These are phyloP conservation scores for Wallacemonas sp. DNA, from an alignment of 208 protist species.

Conservation along the genomic window DNA sequence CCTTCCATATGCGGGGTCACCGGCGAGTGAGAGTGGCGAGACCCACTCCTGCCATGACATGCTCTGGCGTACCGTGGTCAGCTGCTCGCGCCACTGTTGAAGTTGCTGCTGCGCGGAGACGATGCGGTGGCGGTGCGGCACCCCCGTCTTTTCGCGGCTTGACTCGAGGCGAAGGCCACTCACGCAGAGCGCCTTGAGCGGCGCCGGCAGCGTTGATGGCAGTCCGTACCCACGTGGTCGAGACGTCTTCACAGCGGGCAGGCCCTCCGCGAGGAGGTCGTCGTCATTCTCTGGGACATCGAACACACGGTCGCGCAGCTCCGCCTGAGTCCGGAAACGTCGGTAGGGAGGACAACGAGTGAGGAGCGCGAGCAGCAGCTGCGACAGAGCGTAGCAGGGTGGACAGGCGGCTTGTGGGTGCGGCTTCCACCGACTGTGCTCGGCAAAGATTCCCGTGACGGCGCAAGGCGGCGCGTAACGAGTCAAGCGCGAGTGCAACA, in stretches of 20 bases:
- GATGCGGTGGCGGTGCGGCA: background rate
- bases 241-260: conserved; percentile 16
- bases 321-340: conserved; percentile 18
- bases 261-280: background rate
- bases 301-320: conserved; percentile 30
- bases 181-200: conserved; percentile 8
- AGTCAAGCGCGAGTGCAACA: background rate
- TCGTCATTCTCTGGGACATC: background rate
- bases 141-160: background rate
- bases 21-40: background rate
- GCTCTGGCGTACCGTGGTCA: background rate
- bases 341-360: conserved; percentile 51
- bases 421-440: conserved; percentile 54
- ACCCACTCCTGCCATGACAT: background rate
- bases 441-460: conserved; percentile 10
- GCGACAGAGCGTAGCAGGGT: conserved; percentile 49
- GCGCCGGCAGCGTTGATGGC: conserved; percentile 21
- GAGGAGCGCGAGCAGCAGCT: conserved; percentile 55
- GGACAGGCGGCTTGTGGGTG: conserved; percentile 53
- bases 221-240: conserved; percentile 28
- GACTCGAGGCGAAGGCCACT: background rate
- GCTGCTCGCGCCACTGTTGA: conserved; percentile 7
- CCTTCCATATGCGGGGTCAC: background rate
- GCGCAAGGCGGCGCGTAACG: conserved; percentile 33
- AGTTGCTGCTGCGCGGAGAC: background rate